These are phyloP conservation scores for Wickerhamomyces hampshirensis DNA, from an alignment of 805 yeast genomes.

Conservation along the genomic window DNA sequence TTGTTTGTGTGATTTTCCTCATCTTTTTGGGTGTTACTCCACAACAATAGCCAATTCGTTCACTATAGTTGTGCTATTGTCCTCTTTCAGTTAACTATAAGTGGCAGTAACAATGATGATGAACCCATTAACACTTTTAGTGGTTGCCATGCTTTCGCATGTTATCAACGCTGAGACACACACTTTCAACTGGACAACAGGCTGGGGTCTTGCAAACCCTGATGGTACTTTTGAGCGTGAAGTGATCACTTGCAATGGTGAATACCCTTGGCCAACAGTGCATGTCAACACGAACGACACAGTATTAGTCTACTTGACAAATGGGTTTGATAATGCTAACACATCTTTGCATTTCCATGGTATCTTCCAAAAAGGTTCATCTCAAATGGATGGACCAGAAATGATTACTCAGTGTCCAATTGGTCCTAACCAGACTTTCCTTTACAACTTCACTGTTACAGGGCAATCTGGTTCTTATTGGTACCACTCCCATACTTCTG, in stretches of 20 bases:
- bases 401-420: slow-evolving; percentile 88
- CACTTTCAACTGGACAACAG: slow-evolving; percentile 58
- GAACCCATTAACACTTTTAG: background rate
- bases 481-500: slow-evolving; percentile 93
- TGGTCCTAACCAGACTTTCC: slow-evolving; percentile 66
- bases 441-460: slow-evolving; percentile 85
- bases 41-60: too few relatives aligned
- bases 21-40: too few relatives aligned
- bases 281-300: slow-evolving; percentile 77
- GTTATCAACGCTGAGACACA: slow-evolving; percentile 39
- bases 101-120: too few relatives aligned
- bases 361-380: slow-evolving; percentile 65
- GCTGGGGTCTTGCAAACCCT: slow-evolving; percentile 45
- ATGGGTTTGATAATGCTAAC: slow-evolving; percentile 62
- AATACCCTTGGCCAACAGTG: slow-evolving; percentile 84
- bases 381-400: slow-evolving; percentile 90
- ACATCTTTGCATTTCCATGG: slow-evolving; percentile 90
- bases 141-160: background rate
- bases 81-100: too few relatives aligned
- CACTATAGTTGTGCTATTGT: too few relatives aligned
- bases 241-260: slow-evolving; percentile 41
- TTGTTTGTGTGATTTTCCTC: background rate
- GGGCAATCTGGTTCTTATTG: slow-evolving; percentile 86
- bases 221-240: slow-evolving; percentile 37
- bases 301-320: slow-evolving; percentile 64